Evolutionary conservation across 139 green algal species (phyloP).

Genomic region (Haematococcus lacustris): DNA sequence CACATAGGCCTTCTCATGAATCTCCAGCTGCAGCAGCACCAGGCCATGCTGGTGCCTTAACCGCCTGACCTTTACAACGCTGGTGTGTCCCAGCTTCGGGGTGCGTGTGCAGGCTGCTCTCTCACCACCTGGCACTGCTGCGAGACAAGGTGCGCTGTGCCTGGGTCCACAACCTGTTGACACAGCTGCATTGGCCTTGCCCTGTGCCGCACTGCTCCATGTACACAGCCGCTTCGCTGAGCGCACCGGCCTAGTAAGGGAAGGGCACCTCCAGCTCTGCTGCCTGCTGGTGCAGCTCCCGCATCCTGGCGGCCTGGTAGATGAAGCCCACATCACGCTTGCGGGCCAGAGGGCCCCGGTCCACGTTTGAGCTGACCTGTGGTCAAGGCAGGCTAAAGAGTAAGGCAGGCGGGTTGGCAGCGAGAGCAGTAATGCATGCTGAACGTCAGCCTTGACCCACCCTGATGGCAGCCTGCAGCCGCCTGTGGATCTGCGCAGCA

Average conservation of each 20-base stretch:
- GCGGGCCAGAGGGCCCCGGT: conserved; percentile 33
- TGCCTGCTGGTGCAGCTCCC: conserved; percentile 34
- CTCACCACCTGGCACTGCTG: no score
- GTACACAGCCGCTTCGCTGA: no score
- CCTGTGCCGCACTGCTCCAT: no score
- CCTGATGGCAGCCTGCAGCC: conserved; percentile 29
- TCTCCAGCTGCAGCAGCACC: no score
- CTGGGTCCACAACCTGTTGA: no score
- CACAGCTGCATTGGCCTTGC: no score
- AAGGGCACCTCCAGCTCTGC: conserved; percentile 35
- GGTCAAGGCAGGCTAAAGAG: not conserved
- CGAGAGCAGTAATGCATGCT: not conserved
- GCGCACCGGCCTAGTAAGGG: conserved; percentile 12
- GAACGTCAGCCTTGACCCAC: conserved; percentile 9
- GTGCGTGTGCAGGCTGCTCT: no score
- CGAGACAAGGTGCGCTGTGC: no score
- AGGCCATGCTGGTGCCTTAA: no score
- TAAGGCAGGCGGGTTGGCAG: not conserved
- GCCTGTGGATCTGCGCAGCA: conserved; percentile 30
- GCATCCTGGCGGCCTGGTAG: conserved; percentile 33
- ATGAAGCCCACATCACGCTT: conserved; percentile 43
- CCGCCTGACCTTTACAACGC: no score
- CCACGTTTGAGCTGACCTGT: conserved; percentile 40
- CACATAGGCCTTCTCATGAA: no score
- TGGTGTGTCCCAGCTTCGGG: no score